phyloP scores from a whole-genome alignment of 352 stramenopile genomes.

The Phytophthora citrophthora region DNA sequence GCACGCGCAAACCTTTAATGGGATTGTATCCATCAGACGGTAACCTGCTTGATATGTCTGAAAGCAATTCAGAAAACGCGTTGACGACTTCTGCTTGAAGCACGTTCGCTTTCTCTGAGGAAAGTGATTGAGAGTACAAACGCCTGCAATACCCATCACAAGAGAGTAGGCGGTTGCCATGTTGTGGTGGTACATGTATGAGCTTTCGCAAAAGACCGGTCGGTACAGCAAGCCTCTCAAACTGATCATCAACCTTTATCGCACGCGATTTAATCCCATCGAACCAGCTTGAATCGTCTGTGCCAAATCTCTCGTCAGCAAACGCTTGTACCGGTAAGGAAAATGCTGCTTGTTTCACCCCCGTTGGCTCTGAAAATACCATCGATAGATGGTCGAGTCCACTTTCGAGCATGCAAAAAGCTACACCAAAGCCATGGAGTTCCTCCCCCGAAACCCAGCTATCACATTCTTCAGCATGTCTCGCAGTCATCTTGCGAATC shows the following conservation, averaged over 20 bases:
- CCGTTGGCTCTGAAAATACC: conserved; percentile 29
- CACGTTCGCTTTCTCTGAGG: conserved; percentile 22
- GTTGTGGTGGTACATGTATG: conserved; percentile 9
- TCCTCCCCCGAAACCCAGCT: conserved; percentile 28
- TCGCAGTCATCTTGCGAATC: conserved; percentile 46
- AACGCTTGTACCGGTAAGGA: conserved; percentile 25
- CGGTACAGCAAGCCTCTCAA: conserved; percentile 40
- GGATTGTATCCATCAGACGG: conserved; percentile 30
- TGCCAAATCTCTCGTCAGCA: neutral
- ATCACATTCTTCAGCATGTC: conserved; percentile 28
- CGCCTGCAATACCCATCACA: conserved; percentile 10
- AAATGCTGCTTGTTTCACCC: conserved; percentile 28
- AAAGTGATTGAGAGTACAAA: conserved; percentile 41
- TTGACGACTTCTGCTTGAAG: conserved; percentile 38
- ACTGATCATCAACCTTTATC: conserved; percentile 38
- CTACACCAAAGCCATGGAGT: conserved; percentile 59
- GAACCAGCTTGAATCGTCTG: conserved; percentile 14
- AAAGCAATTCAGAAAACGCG: conserved; percentile 48
- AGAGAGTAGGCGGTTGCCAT: conserved; percentile 27
- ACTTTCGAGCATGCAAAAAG: conserved; percentile 55
- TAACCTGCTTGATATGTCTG: conserved; percentile 46
- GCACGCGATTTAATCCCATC: conserved; percentile 21
- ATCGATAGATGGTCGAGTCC: conserved; percentile 28
- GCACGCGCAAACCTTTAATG: conserved; percentile 36
- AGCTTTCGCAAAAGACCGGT: conserved; percentile 24